These are phyloP conservation scores for Triticum dicoccoides DNA, from an alignment of 176 grass and related monocot species.

Conservation along the genomic window DNA sequence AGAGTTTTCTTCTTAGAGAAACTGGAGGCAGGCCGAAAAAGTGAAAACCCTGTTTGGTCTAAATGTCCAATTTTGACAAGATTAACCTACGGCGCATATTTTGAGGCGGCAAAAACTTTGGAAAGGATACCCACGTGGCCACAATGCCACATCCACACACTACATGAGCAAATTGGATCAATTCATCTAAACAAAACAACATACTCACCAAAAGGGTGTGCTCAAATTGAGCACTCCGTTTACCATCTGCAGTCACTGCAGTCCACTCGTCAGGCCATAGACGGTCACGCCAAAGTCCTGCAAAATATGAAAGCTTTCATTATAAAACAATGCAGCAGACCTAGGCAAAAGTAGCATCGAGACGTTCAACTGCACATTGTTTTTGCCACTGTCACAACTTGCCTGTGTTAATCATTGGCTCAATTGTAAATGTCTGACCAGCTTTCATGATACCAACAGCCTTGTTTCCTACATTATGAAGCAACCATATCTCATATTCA, in stretches of 20 bases:
- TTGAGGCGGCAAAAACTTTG: neutral
- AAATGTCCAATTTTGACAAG: neutral
- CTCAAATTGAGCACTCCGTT: slow-evolving; percentile 97
- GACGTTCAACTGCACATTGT: slow-evolving; percentile 2
- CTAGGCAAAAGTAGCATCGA: neutral
- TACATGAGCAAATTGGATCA: neutral
- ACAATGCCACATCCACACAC: neutral
- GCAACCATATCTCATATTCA: slow-evolving; percentile 1
- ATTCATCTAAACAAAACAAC: neutral
- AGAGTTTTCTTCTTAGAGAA: neutral
- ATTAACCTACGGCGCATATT: neutral
- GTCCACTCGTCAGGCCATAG: slow-evolving; percentile 98
- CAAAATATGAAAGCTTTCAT: slow-evolving; percentile 27
- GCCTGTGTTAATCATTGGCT: slow-evolving; percentile 98
- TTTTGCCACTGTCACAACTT: slow-evolving; percentile 27
- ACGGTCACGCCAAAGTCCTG: slow-evolving; percentile 83
- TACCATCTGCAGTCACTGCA: slow-evolving; percentile 86
- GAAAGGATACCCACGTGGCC: neutral
- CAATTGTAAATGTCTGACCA: slow-evolving; percentile 96
- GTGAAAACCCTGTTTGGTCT: neutral
- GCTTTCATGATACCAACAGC: slow-evolving; percentile 99
- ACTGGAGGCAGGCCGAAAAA: neutral
- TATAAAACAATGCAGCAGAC: slow-evolving; percentile 6
- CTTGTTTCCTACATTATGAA: slow-evolving; percentile 80
- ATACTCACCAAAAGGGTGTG: slow-evolving; percentile 94